Evolutionary conservation across 331 rosid species (phyloP), one percentile per base, ranked within the genome.

Genomic region (Dryas integrifolia): DNA sequence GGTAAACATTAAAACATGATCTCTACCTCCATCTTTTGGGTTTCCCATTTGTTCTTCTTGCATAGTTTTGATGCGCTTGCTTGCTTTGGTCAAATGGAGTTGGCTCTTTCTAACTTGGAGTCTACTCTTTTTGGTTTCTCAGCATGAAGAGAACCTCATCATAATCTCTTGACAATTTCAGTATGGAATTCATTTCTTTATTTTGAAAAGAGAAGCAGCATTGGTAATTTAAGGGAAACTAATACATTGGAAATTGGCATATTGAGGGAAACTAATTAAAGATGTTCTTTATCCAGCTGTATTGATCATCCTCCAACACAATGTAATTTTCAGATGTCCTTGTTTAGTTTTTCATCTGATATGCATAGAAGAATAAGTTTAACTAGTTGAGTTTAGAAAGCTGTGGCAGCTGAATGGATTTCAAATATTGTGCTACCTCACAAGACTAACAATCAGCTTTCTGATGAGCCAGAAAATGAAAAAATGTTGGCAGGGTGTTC

Each of bases 241-340:
- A 38, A 14, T 67, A 48, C 59, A 47, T 26, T 26, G 72, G 55
- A 48, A 67, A 47, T 48, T 51, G 57, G 15, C n/a, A 14, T 67
- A 16, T 67, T 21, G 46, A 47, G 35, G 35, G 24, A 21, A 21
- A 21, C 24, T 21, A 26, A 51, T 30, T 46, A 87, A 84, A 81
- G 94, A 85, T 65, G 87, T 51, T 58, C 82, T 80, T 58, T 86
- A 83, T 75, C 90, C 95, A 18, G 87, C 95, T 45, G 83, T 86
- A 67, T 70, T 90, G 72, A 82, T 90, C 2, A 69, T 82, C 84
- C 0, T 38, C 79, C 96, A 10, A 82, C 96, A 77, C 72, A 60
- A 30, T 30, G 35, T 30, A 30, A 21, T 62, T 57, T 66, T 52
- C 18, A 15, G 14, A 50, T 50, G 18, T 16, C 16, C 21, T 53